These are phyloP conservation scores for Rubroboletus pulcherrimus DNA, from an alignment of 768 basidiomycete species.

Conservation along the genomic window DNA sequence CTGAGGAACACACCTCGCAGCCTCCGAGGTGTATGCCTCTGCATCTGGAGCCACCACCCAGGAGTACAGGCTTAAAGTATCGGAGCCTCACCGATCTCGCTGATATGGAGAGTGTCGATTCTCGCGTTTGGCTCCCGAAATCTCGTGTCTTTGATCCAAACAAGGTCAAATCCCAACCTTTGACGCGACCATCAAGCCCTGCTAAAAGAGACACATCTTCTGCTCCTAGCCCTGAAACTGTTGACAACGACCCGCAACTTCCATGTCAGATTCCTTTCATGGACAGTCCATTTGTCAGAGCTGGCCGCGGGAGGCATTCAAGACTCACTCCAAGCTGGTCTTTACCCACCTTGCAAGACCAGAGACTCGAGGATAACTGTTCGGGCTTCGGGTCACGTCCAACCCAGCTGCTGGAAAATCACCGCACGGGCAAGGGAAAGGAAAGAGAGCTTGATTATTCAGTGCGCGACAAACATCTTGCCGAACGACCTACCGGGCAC, in stretches of 20 bases:
- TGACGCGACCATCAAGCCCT: conserved; percentile 24
- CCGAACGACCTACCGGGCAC: neutral
- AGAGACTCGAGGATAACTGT: neutral
- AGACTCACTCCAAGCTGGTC: conserved; percentile 19
- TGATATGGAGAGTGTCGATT: conserved; percentile 13
- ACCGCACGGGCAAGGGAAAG: neutral
- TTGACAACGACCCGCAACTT: neutral
- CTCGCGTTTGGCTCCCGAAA: conserved; percentile 28
- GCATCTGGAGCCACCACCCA: conserved; percentile 5
- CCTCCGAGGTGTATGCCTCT: conserved; percentile 2
- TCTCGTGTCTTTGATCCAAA: conserved; percentile 24
- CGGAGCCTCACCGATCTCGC: conserved; percentile 16
- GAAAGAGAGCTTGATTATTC: neutral
- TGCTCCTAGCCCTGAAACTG: neutral
- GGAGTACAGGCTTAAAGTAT: conserved; percentile 20
- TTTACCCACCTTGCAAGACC: conserved; percentile 13
- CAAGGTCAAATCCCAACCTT: conserved; percentile 23
- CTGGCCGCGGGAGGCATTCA: conserved; percentile 18
- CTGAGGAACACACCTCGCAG: conserved; percentile 11
- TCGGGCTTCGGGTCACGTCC: neutral
- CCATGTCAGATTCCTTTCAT: neutral
- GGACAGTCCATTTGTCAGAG: conserved; percentile 18
- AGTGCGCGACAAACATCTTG: neutral
- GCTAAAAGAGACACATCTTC: conserved; percentile 2
- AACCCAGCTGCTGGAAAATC: neutral